These are phyloP conservation scores for Vanrija sp. DNA, from an alignment of 1,284 basidiomycete species.

Conservation along the genomic window DNA sequence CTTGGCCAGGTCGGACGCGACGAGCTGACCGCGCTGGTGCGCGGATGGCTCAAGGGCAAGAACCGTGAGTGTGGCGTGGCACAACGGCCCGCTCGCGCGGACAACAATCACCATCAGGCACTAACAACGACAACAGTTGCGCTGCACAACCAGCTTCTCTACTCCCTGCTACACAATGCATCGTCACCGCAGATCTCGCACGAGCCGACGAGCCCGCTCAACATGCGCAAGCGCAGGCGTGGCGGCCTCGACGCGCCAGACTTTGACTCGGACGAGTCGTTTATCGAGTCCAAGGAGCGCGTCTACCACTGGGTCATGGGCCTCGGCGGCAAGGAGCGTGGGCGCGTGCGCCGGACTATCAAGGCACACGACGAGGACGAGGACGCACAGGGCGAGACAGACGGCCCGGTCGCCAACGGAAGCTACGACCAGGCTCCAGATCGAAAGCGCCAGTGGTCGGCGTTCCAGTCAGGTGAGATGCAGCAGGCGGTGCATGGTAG, in stretches of 20 bases:
- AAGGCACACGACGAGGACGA: conserved; percentile 13
- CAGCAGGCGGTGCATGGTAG: not conserved
- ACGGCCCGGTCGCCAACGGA: conserved; percentile 4
- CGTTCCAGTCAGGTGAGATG: conserved; percentile 13
- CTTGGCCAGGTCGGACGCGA: conserved; percentile 40
- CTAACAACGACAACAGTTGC: conserved; percentile 23
- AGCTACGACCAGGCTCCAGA: conserved; percentile 6
- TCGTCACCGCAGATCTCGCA: conserved; percentile 28
- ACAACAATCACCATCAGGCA: not conserved
- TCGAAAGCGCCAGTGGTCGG: conserved; percentile 19
- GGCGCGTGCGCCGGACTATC: conserved; percentile 21
- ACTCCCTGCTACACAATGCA: conserved; percentile 44
- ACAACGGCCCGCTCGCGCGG: no score
- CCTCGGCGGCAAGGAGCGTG: conserved; percentile 33
- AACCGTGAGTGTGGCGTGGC: conserved; percentile 29
- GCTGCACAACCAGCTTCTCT: conserved; percentile 45
- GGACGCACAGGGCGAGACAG: conserved; percentile 22
- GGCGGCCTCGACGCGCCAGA: conserved; percentile 29
- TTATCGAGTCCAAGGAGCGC: conserved; percentile 35
- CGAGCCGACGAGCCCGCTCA: conserved; percentile 18
- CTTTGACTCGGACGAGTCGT: conserved; percentile 35
- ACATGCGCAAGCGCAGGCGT: conserved; percentile 31
- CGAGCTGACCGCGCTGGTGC: conserved; percentile 42
- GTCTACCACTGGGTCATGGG: conserved; percentile 41
- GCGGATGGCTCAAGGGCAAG: conserved; percentile 38